Evolutionary conservation across 139 green algal genomes (phyloP).

Genomic region (Micractinium conductrix): DNA sequence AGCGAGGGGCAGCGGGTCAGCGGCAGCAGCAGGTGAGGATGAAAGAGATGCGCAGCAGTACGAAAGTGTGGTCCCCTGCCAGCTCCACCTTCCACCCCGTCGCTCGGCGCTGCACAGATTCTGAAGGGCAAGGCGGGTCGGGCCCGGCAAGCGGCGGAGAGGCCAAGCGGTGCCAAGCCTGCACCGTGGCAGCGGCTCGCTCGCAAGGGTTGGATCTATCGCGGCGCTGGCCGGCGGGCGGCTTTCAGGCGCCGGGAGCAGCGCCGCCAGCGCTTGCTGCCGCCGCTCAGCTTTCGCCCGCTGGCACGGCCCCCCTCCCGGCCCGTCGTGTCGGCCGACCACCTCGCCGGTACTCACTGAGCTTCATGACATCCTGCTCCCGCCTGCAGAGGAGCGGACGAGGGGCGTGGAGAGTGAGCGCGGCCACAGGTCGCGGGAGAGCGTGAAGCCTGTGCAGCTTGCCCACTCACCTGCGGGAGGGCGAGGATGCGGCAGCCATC

Average conservation of each 20-base stretch:
- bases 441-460: background rate
- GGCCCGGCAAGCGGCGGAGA: no score
- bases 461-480: constrained; percentile 6
- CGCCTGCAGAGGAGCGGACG: constrained; percentile 9
- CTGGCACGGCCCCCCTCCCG: background rate
- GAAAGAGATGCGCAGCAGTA: background rate
- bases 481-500: constrained; percentile 23
- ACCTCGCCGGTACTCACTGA: constrained; percentile 66
- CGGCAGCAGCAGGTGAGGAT: background rate
- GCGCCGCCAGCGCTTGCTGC: background rate
- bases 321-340: background rate
- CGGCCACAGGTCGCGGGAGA: no score
- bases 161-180: no score
- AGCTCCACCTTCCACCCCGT: background rate
- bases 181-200: no score
- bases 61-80: background rate
- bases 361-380: constrained; percentile 86
- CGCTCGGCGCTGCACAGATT: background rate
- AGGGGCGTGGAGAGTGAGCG: background rate
- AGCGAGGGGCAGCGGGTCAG: background rate
- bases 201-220: no score
- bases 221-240: no score
- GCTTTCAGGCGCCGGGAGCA: no score
- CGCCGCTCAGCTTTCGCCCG: background rate
- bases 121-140: no score